Evolutionary conservation across 768 basidiomycete species (phyloP), one percentile per base, ranked within the genome.

Genomic region (Termitomyces sp.): DNA sequence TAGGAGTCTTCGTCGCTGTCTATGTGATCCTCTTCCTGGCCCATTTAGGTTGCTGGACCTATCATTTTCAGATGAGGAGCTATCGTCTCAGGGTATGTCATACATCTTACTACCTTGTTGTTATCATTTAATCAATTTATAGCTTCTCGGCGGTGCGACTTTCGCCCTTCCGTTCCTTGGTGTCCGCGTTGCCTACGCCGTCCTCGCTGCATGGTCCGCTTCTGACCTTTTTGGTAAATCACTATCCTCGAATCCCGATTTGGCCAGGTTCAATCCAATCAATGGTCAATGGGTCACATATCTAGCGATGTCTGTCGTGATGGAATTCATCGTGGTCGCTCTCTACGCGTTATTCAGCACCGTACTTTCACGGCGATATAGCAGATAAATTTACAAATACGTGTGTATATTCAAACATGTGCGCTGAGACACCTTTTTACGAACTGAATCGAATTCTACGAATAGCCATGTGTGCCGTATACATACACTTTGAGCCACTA

Each of bases 171-270:
- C 85, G 5, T 82, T 87, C 69, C 73, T 89, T 33, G 81, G 79
- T 18, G 78, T 82, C 34, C 77, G 80, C 54, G 75, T 79, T 56
- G 72, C 75, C n/a, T 88, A 88, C 64, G 75, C 78, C 45, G 69
- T 88, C 36, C 75, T 88, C 42, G 75, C 80, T 28, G 79, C 79
- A 6, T 88, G 80, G 73, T 84, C 85, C 22, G 72, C 85, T 16
- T 73, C 76, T 13, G 76, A 77, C 59, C 64, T 75, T 48, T 74
- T 77, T 50, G 80, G 77, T 54, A 48, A 58, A 29, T 45, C 69
- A 48, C 69, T 66, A 29, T 76, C 77, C 8, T 59, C 70, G 22
- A 79, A 79, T 60, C 60, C 72, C 20, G 69, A 72, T 5, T 75
- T 87, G 7, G 77, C 77, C 37, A 77, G 78, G 65, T 81, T 86